Evolutionary conservation across 2,329 filamentous ascomycete species (phyloP).

Genomic region (Eutypa lata): DNA sequence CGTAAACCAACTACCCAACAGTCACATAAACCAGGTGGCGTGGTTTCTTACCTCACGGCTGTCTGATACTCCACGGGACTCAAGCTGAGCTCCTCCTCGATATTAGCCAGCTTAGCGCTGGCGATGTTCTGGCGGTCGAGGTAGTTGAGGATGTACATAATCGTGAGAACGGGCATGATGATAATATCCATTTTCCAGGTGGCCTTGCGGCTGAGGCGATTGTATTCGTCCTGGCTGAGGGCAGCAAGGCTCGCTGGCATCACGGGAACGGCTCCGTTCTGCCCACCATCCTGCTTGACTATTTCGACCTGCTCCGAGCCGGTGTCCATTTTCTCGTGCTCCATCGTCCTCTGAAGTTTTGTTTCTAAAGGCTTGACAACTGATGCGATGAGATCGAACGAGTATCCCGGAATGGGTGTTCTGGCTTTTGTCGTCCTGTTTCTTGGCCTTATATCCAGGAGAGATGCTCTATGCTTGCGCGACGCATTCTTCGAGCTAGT

Average conservation of each 20-base stretch:
- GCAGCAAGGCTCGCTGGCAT: constrained; percentile 19
- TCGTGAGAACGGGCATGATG: constrained; percentile 21
- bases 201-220: constrained; percentile 16
- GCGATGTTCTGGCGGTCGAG: constrained; percentile 30
- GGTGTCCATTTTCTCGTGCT: constrained; percentile 6
- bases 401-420: too few relatives aligned
- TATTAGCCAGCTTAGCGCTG: constrained; percentile 29
- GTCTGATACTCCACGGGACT: constrained; percentile 32
- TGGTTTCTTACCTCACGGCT: constrained; percentile 14
- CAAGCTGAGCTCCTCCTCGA: constrained; percentile 29
- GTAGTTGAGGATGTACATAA: constrained; percentile 27
- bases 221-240: constrained; percentile 13
- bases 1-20: too few relatives aligned
- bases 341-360: constrained; percentile 2
- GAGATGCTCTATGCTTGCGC: too few relatives aligned
- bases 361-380: too few relatives aligned
- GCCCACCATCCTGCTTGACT: background rate
- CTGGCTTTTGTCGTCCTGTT: too few relatives aligned
- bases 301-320: constrained; percentile 7
- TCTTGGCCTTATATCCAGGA: too few relatives aligned
- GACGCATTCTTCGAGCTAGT: too few relatives aligned
- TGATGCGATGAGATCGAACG: too few relatives aligned
- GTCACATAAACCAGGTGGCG: too few relatives aligned
- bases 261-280: background rate
- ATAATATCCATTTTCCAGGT: constrained; percentile 22